Evolutionary conservation across 2,329 filamentous ascomycete genomes (phyloP), one percentile per base, ranked within the genome.

Genomic region (Verticillium tricorpus): DNA sequence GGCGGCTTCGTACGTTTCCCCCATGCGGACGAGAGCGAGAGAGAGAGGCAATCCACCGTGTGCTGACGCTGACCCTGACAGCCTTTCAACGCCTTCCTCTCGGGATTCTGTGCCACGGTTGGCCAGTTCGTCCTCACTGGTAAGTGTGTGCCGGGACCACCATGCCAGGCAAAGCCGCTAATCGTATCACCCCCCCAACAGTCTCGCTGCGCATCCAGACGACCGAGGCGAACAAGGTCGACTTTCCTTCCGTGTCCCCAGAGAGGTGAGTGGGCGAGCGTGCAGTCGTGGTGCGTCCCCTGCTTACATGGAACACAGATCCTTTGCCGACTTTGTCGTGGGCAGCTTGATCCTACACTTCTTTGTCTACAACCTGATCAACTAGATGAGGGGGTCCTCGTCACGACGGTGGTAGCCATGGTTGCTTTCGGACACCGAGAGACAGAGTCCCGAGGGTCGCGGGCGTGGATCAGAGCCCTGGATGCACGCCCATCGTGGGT

Each of bases 361-460:
- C 81, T 99, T 99, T 84, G 97, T 93, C 79, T 88, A 98, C 75
- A 99, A 99, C 85, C 99, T 99, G 78, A 98, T 99, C 82, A 99
- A 99, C 85, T 99, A 83, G 82, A 55, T 11, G 45, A 22, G n/a
- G 9, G 9, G 8, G 19, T 3, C 5, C 5, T 6, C n/a, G 8
- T 8, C 45, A 5, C 9, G 14, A 11, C n/a, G 45, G 45, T 25
- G 45, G 45, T 19, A 22, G 45, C 12, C 19, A 22, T 22, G 4
- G n/a, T 50, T 50, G 45, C 19, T n/a, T 12, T 50, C 45, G n/a
- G 45, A 50, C 22, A 50, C 45, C 37, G 6, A n/a, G 19, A 12
- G n/a, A 50, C 19, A 50, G 12, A 19, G n/a, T 9, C 45, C 22
- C 11, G n/a, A n/a, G n/a, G 19, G 45, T 6, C 45, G 22, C 19